phyloP scores from a whole-genome alignment of 2,329 filamentous ascomycete species.

The Tolypocladium capitatum region DNA sequence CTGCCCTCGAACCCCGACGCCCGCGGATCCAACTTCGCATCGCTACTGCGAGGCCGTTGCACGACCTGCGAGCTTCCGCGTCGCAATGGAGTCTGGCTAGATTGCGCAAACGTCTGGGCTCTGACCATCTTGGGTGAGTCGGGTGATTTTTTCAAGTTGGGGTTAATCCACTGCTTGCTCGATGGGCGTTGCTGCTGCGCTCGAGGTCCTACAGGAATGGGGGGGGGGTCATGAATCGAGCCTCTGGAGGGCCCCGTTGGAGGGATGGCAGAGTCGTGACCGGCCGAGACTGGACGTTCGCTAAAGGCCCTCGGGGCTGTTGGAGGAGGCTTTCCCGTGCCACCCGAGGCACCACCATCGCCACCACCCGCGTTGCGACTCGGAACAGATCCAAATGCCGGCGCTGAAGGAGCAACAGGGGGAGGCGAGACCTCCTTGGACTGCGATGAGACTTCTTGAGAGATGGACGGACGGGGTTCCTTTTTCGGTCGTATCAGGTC shows the following conservation, averaged over 20 bases:
- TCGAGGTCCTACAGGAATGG: conserved; percentile 41
- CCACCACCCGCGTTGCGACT: conserved; percentile 26
- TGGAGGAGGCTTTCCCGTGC: conserved; percentile 35
- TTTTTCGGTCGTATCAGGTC: conserved; percentile 35
- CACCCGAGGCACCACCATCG: conserved; percentile 15
- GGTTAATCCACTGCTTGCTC: conserved; percentile 48
- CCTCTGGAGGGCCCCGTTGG: conserved; percentile 29
- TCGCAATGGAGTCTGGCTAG: conserved; percentile 23
- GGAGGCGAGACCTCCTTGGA: conserved; percentile 42
- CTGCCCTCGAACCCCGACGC: conserved; percentile 19
- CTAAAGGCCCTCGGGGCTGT: conserved; percentile 38
- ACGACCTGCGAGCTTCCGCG: conserved; percentile 22
- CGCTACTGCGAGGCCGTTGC: conserved; percentile 38
- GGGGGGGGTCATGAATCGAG: conserved; percentile 26
- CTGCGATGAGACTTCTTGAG: conserved; percentile 32
- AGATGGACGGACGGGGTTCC: conserved; percentile 32
- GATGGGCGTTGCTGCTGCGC: conserved; percentile 38
- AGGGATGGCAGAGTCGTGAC: conserved; percentile 18
- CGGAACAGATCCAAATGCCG: conserved; percentile 43
- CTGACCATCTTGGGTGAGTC: conserved; percentile 39
- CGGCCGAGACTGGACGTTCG: conserved; percentile 34
- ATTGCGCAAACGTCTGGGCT: conserved; percentile 34
- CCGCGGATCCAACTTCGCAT: conserved; percentile 32
- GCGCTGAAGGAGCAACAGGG: conserved; percentile 42
- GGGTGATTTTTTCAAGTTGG: conserved; percentile 35